Base-by-base conservation (phyloP, 1,139 yeast genomes). In the Scheffersomyces titani region DNA sequence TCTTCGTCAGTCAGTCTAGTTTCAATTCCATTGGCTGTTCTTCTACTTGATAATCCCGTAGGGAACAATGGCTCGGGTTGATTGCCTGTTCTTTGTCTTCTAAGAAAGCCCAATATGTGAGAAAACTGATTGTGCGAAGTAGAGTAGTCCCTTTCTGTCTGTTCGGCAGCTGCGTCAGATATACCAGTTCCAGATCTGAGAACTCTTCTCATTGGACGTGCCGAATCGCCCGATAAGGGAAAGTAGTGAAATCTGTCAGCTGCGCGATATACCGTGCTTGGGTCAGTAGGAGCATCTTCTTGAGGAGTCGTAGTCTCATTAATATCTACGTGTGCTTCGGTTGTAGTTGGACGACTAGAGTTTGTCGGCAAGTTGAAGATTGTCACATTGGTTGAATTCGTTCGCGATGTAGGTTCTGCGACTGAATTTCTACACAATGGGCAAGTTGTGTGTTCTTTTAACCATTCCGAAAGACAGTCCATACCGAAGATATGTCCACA, bases 401-500 rank as follows among this genome's bases (percentile, higher is more conserved):
- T 46, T 13, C 24, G 5, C 5, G 49, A 13, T 2, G 49, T 21
- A 6, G 60, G 59, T 50, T 60, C 63, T 4, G 81, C 83, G 30
- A 89, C 83, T 2, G 82, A 76, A 30, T 75, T 75, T 58, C 97
- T 83, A 67, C 98, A 92, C 55, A 91, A 74, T 0, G 98, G 98
- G 70, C 98, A 92, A 1, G 91, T 84, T 44, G 84, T 78, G 57
- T 88, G 85, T 51, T 80, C 76, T 58, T 80, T 79, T 54, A 92
- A 82, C 98, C 98, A 92, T 62, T 87, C 89, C 59, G 77, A 80
- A 48, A 90, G 74, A 73, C 98, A 92, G 30, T 82, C 81, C 60
- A 84, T 80, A 4, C 97, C 97, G 74, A 91, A 90, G 0, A 84
- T 67, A 67, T 90, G 97, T 9, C 86, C 86, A 71, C 98, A 93